Conservation (phyloP, 306 rosid species). For the Ziziphus jujuba region DNA sequence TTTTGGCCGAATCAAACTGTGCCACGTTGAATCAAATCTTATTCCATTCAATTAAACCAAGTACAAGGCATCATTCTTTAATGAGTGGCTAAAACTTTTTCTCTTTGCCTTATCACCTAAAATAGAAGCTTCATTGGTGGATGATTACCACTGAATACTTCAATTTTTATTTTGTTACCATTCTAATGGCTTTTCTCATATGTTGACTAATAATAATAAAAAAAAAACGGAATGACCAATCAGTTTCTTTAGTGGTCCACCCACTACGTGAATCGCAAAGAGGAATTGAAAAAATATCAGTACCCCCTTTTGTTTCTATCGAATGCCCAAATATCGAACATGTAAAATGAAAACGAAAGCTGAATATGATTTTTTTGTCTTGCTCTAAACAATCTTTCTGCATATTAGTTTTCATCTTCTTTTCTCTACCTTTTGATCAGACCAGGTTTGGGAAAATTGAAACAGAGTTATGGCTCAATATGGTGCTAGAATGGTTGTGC, state of each 20-base stretch:
- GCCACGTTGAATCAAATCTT: not conserved
- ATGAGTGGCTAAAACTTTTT: slow-evolving; percentile 34
- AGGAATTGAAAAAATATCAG: not conserved
- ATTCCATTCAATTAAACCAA: not conserved
- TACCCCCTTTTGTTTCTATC: slow-evolving; percentile 8
- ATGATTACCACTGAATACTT: not conserved
- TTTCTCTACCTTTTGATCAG: slow-evolving; percentile 11
- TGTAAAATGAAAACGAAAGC: slow-evolving; percentile 9
- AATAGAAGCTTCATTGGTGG: slow-evolving; percentile 16
- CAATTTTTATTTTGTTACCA: not conserved
- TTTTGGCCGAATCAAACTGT: not conserved
- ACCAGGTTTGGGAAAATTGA: slow-evolving; percentile 16
- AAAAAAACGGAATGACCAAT: slow-evolving; percentile 6
- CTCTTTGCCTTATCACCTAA: slow-evolving; percentile 11
- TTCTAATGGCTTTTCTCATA: not conserved
- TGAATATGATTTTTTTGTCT: not conserved
- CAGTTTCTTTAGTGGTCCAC: slow-evolving; percentile 37
- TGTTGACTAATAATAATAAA: slow-evolving; percentile 7
- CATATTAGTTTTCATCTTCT: slow-evolving; percentile 1
- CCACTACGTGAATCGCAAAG: slow-evolving; percentile 8
- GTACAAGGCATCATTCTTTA: slow-evolving; percentile 28
- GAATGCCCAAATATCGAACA: slow-evolving; percentile 29
- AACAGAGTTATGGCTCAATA: slow-evolving; percentile 55
- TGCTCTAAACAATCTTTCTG: slow-evolving; percentile 6
- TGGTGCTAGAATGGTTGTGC: slow-evolving; percentile 52